Evolutionary conservation across 441 rosid genomes (phyloP).

Genomic region (Syzygium malaccense): DNA sequence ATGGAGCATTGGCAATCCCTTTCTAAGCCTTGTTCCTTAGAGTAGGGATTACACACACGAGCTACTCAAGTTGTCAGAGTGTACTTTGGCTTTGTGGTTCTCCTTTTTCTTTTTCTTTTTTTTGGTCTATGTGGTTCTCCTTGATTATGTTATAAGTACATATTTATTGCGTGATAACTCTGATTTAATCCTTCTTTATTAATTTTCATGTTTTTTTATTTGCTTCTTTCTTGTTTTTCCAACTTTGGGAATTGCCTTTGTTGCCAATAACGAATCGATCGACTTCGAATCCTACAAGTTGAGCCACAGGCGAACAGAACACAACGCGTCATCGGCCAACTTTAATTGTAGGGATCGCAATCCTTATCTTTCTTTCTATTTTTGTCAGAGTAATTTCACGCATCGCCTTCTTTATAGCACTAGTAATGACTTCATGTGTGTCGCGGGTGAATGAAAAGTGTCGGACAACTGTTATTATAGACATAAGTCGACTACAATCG

Average conservation of each 20-base stretch:
- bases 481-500: neutral
- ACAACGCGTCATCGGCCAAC: neutral
- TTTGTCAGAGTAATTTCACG: neutral
- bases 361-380: neutral
- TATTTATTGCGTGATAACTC: neutral
- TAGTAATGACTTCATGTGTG: neutral
- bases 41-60: neutral
- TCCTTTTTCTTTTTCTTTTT: neutral
- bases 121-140: neutral
- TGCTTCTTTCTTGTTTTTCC: neutral
- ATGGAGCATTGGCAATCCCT: neutral
- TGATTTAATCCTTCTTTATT: neutral
- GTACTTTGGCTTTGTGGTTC: neutral
- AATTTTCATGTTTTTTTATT: neutral
- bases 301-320: neutral
- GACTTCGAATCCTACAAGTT: neutral
- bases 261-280: neutral
- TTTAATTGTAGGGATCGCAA: neutral
- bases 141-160: neutral
- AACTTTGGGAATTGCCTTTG: neutral
- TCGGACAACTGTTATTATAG: neutral
- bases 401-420: neutral
- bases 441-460: rapidly evolving
- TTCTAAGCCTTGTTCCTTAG: neutral
- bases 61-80: neutral